These are phyloP conservation scores for Sicyos baderoa DNA, from an alignment of 306 rosid species.

Conservation along the genomic window DNA sequence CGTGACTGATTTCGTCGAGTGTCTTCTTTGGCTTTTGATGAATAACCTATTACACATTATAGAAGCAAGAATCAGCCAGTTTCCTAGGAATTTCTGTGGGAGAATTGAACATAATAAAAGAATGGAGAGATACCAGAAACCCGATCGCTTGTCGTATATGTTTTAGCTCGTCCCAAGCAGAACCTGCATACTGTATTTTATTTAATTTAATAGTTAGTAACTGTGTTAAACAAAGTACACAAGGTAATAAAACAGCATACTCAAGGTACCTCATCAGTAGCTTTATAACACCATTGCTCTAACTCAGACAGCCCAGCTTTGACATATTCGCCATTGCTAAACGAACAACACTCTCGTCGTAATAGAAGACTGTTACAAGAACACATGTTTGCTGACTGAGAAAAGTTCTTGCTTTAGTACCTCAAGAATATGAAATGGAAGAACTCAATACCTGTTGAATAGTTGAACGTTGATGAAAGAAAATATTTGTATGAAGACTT, in stretches of 20 bases:
- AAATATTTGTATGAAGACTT: conserved; percentile 96
- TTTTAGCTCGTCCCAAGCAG: conserved; percentile 97
- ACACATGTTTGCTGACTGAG: neutral
- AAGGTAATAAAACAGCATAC: neutral
- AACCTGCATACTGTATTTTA: conserved; percentile 69
- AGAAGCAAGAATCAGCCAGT: neutral
- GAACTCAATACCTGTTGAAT: conserved; percentile 68
- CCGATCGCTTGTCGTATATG: conserved; percentile 99
- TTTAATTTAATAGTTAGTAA: neutral
- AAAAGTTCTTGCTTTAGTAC: neutral
- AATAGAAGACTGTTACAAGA: conserved; percentile 66
- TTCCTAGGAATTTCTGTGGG: neutral
- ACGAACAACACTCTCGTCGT: conserved; percentile 99
- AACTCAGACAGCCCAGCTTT: conserved; percentile 94
- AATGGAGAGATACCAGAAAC: conserved; percentile 31
- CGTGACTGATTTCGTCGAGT: conserved; percentile 84
- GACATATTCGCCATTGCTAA: conserved; percentile 96
- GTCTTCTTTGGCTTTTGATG: conserved; percentile 97
- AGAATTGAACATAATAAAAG: conserved; percentile 1
- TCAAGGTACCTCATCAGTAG: conserved; percentile 72
- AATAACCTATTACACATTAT: conserved; percentile 55
- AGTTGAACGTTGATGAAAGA: conserved; percentile 96
- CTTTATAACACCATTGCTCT: conserved; percentile 86
- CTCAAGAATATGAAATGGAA: neutral
- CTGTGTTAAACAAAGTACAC: neutral